phyloP scores from a whole-genome alignment of 805 yeast genomes.

The Ogataea philodendri region DNA sequence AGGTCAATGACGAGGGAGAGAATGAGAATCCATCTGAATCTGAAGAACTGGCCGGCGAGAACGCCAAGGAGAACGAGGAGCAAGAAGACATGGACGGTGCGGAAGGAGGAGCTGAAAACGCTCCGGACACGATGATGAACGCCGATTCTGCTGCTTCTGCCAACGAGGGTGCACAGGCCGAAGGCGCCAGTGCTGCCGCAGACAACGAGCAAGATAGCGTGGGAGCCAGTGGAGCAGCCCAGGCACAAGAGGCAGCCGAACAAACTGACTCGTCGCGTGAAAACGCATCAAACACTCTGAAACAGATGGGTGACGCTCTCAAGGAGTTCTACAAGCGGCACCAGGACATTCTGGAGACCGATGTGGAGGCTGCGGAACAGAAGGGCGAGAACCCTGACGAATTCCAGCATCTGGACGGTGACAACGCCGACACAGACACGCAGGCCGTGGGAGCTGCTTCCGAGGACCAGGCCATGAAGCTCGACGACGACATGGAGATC shows the following conservation, averaged over 20 bases:
- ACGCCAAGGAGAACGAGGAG: constrained; percentile 27
- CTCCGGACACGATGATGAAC: constrained; percentile 33
- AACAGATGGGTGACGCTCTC: constrained; percentile 86
- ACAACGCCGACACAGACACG: constrained; percentile 71
- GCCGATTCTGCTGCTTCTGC: constrained; percentile 36
- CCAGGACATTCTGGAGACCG: constrained; percentile 79
- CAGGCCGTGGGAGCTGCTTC: constrained; percentile 93
- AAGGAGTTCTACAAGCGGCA: constrained; percentile 89
- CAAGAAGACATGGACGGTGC: constrained; percentile 35
- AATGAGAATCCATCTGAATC: constrained; percentile 30
- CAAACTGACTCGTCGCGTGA: constrained; percentile 57
- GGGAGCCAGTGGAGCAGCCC: constrained; percentile 57
- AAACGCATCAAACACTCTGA: constrained; percentile 71
- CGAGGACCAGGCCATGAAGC: constrained; percentile 70
- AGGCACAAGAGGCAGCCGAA: constrained; percentile 38
- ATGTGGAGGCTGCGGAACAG: constrained; percentile 50
- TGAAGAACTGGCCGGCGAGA: constrained; percentile 31
- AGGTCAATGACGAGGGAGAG: constrained; percentile 20
- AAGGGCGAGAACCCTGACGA: constrained; percentile 78
- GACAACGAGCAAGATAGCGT: constrained; percentile 52
- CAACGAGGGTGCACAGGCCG: constrained; percentile 35
- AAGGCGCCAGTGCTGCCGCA: constrained; percentile 39
- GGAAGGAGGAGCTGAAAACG: constrained; percentile 33
- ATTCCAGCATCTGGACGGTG: constrained; percentile 80
- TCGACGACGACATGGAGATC: constrained; percentile 79